These are phyloP conservation scores for Myxozyma geophila DNA, from an alignment of 805 yeast genomes.

Conservation along the genomic window DNA sequence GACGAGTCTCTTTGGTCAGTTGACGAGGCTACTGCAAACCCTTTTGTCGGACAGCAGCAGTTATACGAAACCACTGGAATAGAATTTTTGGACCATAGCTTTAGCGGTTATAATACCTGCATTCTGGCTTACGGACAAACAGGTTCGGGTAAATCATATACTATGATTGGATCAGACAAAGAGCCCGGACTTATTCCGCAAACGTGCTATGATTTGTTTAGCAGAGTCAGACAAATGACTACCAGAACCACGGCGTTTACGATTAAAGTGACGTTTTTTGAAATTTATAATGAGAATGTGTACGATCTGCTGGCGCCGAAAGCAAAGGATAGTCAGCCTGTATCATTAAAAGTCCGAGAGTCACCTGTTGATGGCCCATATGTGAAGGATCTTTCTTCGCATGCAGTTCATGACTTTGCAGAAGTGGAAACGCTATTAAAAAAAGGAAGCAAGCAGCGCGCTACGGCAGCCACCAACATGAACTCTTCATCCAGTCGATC, in stretches of 20 bases:
- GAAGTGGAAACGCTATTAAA: constrained; percentile 53
- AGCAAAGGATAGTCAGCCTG: constrained; percentile 11
- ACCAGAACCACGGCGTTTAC: constrained; percentile 44
- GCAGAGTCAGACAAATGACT: constrained; percentile 46
- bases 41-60: constrained; percentile 51
- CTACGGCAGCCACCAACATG: constrained; percentile 68
- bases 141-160: constrained; percentile 47
- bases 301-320: constrained; percentile 55
- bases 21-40: constrained; percentile 40
- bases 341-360: constrained; percentile 55
- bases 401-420: constrained; percentile 48
- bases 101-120: constrained; percentile 63
- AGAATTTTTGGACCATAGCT: constrained; percentile 56
- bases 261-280: constrained; percentile 58
- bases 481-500: constrained; percentile 73
- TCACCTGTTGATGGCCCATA: constrained; percentile 59
- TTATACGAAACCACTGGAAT: constrained; percentile 57
- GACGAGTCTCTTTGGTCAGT: constrained; percentile 58
- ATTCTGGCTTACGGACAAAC: constrained; percentile 56
- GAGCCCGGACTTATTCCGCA: constrained; percentile 65
- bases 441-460: constrained; percentile 57
- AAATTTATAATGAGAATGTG: constrained; percentile 73
- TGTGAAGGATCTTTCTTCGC: constrained; percentile 61
- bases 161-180: constrained; percentile 57
- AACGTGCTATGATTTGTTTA: constrained; percentile 55